These are phyloP conservation scores for Phytophthora podocarpi DNA, from an alignment of 352 stramenopile species.

Conservation along the genomic window DNA sequence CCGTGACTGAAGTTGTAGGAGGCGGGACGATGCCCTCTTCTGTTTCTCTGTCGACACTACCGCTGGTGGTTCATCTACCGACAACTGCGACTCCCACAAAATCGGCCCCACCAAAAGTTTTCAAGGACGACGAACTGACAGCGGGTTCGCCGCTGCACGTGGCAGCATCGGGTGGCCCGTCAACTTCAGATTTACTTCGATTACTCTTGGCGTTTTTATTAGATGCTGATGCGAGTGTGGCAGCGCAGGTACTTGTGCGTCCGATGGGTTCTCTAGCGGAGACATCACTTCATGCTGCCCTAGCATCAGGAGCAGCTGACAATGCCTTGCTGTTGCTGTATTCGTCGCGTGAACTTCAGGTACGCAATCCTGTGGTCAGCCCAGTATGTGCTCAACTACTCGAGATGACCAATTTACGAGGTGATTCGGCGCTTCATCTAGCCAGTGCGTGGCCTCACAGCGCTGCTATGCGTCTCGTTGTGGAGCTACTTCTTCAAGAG, in stretches of 20 bases:
- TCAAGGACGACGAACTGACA: conserved; percentile 46
- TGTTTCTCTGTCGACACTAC: conserved; percentile 28
- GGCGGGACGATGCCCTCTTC: background rate
- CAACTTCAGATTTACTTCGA: conserved; percentile 42
- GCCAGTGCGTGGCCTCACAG: conserved; percentile 46
- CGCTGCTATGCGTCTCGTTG: conserved; percentile 41
- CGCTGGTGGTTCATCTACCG: conserved; percentile 40
- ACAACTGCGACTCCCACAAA: conserved; percentile 19
- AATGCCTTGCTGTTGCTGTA: conserved; percentile 56
- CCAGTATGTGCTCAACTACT: conserved; percentile 31
- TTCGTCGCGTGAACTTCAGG: conserved; percentile 34
- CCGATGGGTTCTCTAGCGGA: conserved; percentile 31
- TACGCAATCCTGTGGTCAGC: conserved; percentile 11
- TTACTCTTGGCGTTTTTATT: conserved; percentile 52
- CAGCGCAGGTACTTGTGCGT: conserved; percentile 27
- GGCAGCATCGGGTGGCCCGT: conserved; percentile 43
- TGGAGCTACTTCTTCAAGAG: conserved; percentile 50
- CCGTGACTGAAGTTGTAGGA: conserved; percentile 24
- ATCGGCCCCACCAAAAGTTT: conserved; percentile 21
- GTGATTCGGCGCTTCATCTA: conserved; percentile 57
- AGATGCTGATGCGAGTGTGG: conserved; percentile 6
- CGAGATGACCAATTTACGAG: conserved; percentile 32
- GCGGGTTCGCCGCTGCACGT: conserved; percentile 46
- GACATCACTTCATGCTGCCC: conserved; percentile 51
- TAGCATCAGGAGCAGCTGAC: conserved; percentile 37